A percentile compares a stretch with the other conserved stretches of the same genome.
These are phyloP conservation scores for Alternaria hordeiaustralica DNA, from an alignment of 2,329 filamentous ascomycete genomes.

Conservation along the genomic window DNA sequence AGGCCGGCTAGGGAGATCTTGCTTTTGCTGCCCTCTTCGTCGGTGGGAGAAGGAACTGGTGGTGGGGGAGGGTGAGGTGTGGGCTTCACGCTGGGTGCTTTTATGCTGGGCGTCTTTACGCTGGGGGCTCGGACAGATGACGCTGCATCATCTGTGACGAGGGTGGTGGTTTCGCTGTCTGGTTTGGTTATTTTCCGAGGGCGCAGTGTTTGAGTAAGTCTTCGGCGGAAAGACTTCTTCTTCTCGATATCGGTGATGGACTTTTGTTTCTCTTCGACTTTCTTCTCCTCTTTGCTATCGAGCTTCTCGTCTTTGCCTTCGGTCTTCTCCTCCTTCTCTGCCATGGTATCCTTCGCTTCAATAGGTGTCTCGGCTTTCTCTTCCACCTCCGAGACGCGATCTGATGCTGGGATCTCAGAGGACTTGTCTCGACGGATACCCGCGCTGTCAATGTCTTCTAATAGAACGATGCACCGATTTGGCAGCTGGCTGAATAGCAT, in stretches of 20 bases:
- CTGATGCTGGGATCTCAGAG: not conserved
- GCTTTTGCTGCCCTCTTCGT: conserved; percentile 11
- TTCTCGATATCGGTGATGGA: not conserved
- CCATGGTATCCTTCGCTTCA: not conserved
- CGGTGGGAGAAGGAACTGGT: not conserved
- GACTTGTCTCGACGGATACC: conserved; percentile 49
- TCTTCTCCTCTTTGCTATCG: not conserved
- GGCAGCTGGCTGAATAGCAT: conserved; percentile 54
- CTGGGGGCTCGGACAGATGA: not conserved
- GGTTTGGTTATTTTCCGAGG: not conserved
- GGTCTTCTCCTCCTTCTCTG: not conserved
- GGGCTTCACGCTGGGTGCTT: not conserved
- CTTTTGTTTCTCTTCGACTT: not conserved
- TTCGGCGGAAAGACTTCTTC: conserved; percentile 5
- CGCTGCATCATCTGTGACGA: not conserved
- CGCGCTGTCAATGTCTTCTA: conserved; percentile 58
- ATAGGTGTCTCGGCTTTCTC: not conserved
- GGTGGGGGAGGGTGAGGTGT: not conserved
- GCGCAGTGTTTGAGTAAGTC: not conserved
- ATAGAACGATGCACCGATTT: conserved; percentile 53
- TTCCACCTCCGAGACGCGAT: not conserved
- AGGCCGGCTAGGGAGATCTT: conserved; percentile 79
- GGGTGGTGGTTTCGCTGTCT: conserved; percentile 6
- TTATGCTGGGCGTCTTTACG: not conserved
- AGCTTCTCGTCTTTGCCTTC: not conserved